Conservation (phyloP, 2,329 filamentous ascomycete genomes). For the Tolypocladium tropicale region DNA sequence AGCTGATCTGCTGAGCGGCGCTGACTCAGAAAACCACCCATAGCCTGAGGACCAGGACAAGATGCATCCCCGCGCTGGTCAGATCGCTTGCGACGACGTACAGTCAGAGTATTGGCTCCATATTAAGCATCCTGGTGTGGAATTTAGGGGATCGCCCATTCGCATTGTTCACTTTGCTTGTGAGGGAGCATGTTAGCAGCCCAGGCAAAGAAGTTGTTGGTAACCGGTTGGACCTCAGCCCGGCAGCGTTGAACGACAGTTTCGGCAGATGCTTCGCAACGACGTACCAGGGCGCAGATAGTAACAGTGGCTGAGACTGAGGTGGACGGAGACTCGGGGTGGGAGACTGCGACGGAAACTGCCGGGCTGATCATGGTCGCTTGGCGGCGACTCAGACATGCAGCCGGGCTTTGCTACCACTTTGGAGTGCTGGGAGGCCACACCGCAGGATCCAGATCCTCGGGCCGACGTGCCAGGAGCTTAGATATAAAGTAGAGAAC, state of each 20-base stretch:
- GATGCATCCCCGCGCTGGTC: slow-evolving; percentile 61
- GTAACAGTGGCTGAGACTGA: too few relatives aligned
- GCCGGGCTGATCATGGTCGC: slow-evolving; percentile 19
- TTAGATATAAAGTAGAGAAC: slow-evolving; percentile 38
- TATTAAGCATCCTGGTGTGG: too few relatives aligned
- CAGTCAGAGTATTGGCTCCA: slow-evolving; percentile 65
- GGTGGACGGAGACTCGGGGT: slow-evolving; percentile 1
- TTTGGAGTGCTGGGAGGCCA: slow-evolving; percentile 23
- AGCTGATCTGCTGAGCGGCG: too few relatives aligned
- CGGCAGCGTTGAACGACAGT: neutral
- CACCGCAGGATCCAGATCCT: slow-evolving; percentile 31
- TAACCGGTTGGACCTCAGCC: slow-evolving; percentile 1
- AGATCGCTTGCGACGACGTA: slow-evolving; percentile 59
- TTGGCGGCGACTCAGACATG: slow-evolving; percentile 29
- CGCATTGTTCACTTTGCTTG: slow-evolving; percentile 37
- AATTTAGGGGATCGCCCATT: too few relatives aligned
- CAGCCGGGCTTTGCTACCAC: slow-evolving; percentile 12
- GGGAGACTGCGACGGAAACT: slow-evolving; percentile 13
- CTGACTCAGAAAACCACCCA: too few relatives aligned
- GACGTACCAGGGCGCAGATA: neutral
- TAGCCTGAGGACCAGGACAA: slow-evolving; percentile 59
- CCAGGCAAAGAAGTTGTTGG: slow-evolving; percentile 24
- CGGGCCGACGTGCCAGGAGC: slow-evolving; percentile 35
- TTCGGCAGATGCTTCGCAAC: neutral
- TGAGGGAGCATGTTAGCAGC: slow-evolving; percentile 12